Conservation (phyloP, 768 basidiomycete species). For the Coprinopsis sp. region DNA sequence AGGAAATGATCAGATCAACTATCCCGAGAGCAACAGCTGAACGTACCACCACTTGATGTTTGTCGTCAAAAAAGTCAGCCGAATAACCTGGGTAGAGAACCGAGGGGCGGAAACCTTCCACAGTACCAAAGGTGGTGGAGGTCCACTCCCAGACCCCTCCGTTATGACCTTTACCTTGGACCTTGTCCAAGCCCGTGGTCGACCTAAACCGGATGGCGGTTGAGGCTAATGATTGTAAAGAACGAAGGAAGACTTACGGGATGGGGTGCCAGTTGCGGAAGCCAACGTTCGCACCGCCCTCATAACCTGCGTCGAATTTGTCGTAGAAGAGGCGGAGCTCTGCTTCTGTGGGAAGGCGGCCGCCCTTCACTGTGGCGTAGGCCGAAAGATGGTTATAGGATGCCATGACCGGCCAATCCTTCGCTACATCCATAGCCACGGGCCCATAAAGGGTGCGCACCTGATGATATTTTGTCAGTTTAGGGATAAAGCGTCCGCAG, state of each 20-base stretch:
- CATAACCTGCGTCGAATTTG: conserved; percentile 67
- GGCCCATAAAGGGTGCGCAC: conserved; percentile 89
- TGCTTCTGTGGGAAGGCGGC: conserved; percentile 85
- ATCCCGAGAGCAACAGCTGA: conserved; percentile 2
- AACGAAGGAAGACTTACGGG: conserved; percentile 52
- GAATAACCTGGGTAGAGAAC: conserved; percentile 86
- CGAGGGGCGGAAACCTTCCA: conserved; percentile 74
- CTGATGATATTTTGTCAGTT: conserved; percentile 22
- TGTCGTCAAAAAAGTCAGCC: conserved; percentile 85
- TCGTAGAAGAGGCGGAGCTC: conserved; percentile 81
- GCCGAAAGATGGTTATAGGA: conserved; percentile 73
- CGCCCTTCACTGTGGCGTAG: conserved; percentile 86
- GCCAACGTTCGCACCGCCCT: conserved; percentile 77
- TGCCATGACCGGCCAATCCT: conserved; percentile 82
- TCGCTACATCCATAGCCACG: conserved; percentile 68
- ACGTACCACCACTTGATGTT: conserved; percentile 85
- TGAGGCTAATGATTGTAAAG: neutral
- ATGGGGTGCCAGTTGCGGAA: conserved; percentile 93
- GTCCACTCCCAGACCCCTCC: conserved; percentile 99
- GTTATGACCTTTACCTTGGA: conserved; percentile 66
- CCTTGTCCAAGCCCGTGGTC: conserved; percentile 54
- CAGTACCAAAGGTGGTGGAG: conserved; percentile 64
- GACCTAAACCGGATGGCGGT: conserved; percentile 38
- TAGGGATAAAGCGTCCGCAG: neutral
- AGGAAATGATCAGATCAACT: conserved; percentile 9